Evolutionary conservation across 371 early-diverging fungal species (phyloP).

Genomic region (Lichtheimia ramosa): DNA sequence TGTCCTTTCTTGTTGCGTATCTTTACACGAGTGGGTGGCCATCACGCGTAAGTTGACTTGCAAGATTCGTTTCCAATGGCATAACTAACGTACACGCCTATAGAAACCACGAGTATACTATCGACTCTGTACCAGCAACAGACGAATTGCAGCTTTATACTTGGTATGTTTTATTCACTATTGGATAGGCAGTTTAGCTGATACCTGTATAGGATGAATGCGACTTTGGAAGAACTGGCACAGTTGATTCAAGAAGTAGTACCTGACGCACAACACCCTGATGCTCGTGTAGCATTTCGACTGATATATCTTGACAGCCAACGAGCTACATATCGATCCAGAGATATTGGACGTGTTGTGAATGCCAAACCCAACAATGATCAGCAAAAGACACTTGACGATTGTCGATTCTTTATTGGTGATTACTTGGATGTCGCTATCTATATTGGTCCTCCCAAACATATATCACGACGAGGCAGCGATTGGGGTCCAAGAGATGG

Average conservation of each 20-base stretch:
- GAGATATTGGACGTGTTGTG: slow-evolving; percentile 56
- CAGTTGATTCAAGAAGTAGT: slow-evolving; percentile 54
- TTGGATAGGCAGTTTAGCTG: not conserved
- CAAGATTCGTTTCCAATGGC: not conserved
- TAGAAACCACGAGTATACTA: slow-evolving; percentile 38
- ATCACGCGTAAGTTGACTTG: slow-evolving; percentile 42
- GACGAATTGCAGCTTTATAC: slow-evolving; percentile 63
- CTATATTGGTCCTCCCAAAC: slow-evolving; percentile 42
- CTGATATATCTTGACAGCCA: slow-evolving; percentile 52
- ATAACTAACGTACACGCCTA: not conserved
- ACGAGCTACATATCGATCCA: slow-evolving; percentile 35
- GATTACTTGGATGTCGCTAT: slow-evolving; percentile 66
- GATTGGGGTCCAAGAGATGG: slow-evolving; percentile 3
- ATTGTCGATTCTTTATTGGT: slow-evolving; percentile 61
- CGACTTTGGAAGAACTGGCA: slow-evolving; percentile 66
- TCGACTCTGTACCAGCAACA: slow-evolving; percentile 36
- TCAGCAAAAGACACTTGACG: slow-evolving; percentile 58
- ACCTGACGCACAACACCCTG: slow-evolving; percentile 52
- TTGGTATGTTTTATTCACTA: slow-evolving; percentile 42
- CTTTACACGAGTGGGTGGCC: slow-evolving; percentile 43
- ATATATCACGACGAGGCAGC: not conserved
- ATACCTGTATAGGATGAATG: slow-evolving; percentile 54
- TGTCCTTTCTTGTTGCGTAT: slow-evolving; percentile 65
- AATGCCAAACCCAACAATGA: slow-evolving; percentile 42
- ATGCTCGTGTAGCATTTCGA: slow-evolving; percentile 58